Conservation (phyloP, 208 protist species). For the Trypanosoma lewisi region DNA sequence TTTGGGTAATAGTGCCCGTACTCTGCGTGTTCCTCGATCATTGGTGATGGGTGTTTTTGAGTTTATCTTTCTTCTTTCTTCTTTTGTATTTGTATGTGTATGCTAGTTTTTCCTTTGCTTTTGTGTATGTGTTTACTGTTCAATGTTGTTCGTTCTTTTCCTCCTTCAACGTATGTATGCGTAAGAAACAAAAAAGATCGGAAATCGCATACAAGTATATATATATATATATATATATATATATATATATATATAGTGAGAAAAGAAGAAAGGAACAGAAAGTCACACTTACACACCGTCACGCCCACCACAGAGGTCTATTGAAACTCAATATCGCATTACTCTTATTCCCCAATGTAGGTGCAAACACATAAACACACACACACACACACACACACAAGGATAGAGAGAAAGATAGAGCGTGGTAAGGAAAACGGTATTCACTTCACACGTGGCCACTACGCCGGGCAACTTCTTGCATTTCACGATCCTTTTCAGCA, state of each 20-base stretch:
- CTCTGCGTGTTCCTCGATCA: conserved; percentile 84
- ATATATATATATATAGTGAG: background rate
- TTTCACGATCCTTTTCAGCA: conserved; percentile 59
- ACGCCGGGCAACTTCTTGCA: conserved; percentile 17
- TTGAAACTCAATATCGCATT: too few relatives aligned
- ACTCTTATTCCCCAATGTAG: too few relatives aligned
- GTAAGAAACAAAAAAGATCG: background rate
- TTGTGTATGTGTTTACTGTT: background rate
- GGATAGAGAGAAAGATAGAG: conserved; percentile 9
- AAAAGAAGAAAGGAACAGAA: conserved; percentile 5
- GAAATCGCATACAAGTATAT: background rate
- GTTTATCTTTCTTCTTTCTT: conserved; percentile 14
- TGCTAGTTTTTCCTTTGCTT: background rate
- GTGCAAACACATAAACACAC: background rate
- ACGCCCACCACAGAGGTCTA: too few relatives aligned
- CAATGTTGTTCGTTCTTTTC: too few relatives aligned
- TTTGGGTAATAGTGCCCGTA: conserved; percentile 73
- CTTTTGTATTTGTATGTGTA: background rate
- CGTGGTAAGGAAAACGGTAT: background rate
- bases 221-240: background rate
- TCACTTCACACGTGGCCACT: background rate
- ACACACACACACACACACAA: background rate
- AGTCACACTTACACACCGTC: background rate
- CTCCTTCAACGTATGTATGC: too few relatives aligned
- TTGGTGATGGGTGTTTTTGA: conserved; percentile 17